Evolutionary conservation across 768 basidiomycete species (phyloP), one percentile per base, ranked within the genome.

Genomic region (Leucosporidium yakuticum): DNA sequence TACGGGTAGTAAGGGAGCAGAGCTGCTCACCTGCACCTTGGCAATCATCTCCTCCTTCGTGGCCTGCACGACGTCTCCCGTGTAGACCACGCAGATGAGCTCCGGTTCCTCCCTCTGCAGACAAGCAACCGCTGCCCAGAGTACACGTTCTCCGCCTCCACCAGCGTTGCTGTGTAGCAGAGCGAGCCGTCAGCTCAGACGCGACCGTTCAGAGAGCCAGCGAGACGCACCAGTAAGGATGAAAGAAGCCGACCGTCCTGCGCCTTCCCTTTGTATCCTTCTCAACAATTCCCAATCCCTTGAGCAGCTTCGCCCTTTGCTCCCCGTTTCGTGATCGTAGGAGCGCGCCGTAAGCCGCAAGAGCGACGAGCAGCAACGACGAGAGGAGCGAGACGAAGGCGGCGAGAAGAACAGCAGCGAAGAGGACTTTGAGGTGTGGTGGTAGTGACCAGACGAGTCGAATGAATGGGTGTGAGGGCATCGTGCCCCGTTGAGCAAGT

Each of bases 121-220:
- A 68, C 85, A 83, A 0, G 87, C 83, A 39, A 97, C 83, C 1
- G 92, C 94, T 0, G 89, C 87, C 93, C 94, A 97, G 0, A 99
- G 80, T 2, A 99, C 96, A 1, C 93, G 85, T 79, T 98, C 95
- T 1, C 96, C 95, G 32, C 95, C 96, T 17, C 95, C 95, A 0
- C 95, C 94, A 48, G 94, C 93, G 82, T 98, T 96, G 76, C 95
- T 88, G 77, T 44, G 2, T 15, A 15, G 56, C 49, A 58, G 61
- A 60, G 51, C 32, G 19, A 48, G 62, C 64, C 64, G 59, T 55
- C 55, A 39, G 34, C 49, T 34, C 64, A 62, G 11, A 8, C 39
- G 55, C 51, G 34, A 56, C 59, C 58, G 23, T 65, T 31, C 60
- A 2, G 20, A 50, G 20, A 70, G 36, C 48, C 71, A 64, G 14